Evolutionary conservation across 306 rosid species (phyloP), one percentile per base, ranked within the genome.

Genomic region (Benincasa hispida): DNA sequence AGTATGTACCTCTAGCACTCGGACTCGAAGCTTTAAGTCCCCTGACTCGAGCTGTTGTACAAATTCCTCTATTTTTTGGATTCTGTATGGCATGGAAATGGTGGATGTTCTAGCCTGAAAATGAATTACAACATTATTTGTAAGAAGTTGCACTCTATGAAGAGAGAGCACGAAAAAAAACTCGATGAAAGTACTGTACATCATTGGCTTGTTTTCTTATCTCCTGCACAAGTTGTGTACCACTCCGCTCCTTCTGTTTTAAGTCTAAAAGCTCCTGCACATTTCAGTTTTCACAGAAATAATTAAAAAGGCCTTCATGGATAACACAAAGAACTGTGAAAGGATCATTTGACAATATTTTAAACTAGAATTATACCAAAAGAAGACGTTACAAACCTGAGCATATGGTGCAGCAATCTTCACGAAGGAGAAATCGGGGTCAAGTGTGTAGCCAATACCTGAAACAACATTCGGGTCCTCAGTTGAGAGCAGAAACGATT

Each of bases 371-470:
- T 12, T 56, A 25, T 48, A 25, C n/a, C 19, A 35, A n/a, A 53
- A 63, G 8, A 75, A 57, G 32, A 11, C 25, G 27, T n/a, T n/a
- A 42, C 68, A 32, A 79, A 94, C 97, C 96, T 94, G 97, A 1
- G 97, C 99, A 90, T 89, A 94, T 10, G 99, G 99, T 32, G 99
- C 95, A 25, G 95, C 99, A 74, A 92, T 89, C 88, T 94, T 90
- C 66, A 84, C 99, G 48, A 94, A 94, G 48, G 99, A 92, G 82
- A 94, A 94, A 79, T 88, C 84, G 74, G 91, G 89, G 89, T 88
- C 85, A 24, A 94, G 96, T 17, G 61, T 81, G 86, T 90, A 90
- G 62, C 99, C 95, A 80, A 94, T 86, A 84, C 97, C 93, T 92
- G 86, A 61, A 76, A 80, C 58, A 56, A 74, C 39, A 34, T 77